phyloP scores from a whole-genome alignment of 2,329 filamentous ascomycete genomes.

The Penicillium janthinellum region DNA sequence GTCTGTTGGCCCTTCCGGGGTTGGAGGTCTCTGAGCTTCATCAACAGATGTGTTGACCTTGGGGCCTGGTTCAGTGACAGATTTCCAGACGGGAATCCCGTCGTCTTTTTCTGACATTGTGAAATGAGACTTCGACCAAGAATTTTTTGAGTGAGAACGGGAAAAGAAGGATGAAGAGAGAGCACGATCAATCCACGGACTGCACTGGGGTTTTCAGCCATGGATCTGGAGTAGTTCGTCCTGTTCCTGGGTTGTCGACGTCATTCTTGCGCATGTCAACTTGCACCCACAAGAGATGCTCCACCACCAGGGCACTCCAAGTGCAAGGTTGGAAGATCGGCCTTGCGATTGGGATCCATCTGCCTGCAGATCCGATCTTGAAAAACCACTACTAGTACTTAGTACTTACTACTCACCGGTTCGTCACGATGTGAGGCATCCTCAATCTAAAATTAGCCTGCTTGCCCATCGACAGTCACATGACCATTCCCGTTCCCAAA shows the following conservation, averaged over 20 bases:
- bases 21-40: not conserved
- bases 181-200: not conserved
- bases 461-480: slow-evolving; percentile 6
- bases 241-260: not conserved
- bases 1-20: slow-evolving; percentile 23
- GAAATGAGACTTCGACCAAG: not conserved
- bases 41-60: slow-evolving; percentile 1
- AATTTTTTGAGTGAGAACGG: not conserved
- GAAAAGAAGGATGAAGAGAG: not conserved
- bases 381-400: too few relatives aligned
- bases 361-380: not conserved
- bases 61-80: not conserved
- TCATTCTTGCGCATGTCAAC: slow-evolving; percentile 2
- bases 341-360: not conserved
- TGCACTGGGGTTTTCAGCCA: not conserved
- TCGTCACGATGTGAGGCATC: not conserved
- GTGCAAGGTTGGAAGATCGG: too few relatives aligned
- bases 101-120: not conserved
- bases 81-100: not conserved
- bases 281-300: not conserved
- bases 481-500: slow-evolving; percentile 22
- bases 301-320: not conserved
- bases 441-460: not conserved
- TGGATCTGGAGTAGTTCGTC: not conserved
- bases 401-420: not conserved